Base-by-base conservation (phyloP, 148 eudicot species). In the Vaccinium myrtillus region DNA sequence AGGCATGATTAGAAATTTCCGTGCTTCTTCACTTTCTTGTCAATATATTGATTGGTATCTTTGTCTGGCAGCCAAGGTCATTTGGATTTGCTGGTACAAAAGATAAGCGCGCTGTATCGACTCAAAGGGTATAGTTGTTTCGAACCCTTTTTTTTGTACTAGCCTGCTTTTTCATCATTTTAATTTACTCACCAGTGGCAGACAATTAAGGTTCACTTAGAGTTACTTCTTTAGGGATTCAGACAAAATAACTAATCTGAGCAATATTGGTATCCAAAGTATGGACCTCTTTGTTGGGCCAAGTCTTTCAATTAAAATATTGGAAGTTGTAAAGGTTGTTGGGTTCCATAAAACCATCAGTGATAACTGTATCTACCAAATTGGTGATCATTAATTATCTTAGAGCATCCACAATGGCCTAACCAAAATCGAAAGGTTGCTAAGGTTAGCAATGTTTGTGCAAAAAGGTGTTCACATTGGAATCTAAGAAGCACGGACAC, bases 81-180 rank as follows among this genome's bases (percentile, higher is more conserved):
- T 97, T 97, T 90, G 99, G 99, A 81, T 97, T 97, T 92, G 87
- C 98, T 81, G 98, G 99, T 77, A 97, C 98, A 30, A 95, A 97
- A 89, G 98, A 97, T 90, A 97, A 97, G 91, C 96, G 99, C 13
- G 78, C 98, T 83, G 95, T 97, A 61, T 83, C 99, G 48, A 95
- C 99, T 67, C 99, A 97, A 88, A 91, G 90, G 98, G 99, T 91
- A 88, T 51, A 8, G 83, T 78, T 18, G 14, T 75, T 32, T 80
- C 53, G 15, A 32, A 15, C 32, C 77, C 10, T 15, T 12, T 14
- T 14, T 18, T 63, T 10, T 16, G 46, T 43, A 7, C 48, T 12
- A 21, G n/a, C 67, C 58, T 13, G 6, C 6, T 8, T 46, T 48
- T 25, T 54, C 81, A 27, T 23, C 19, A 53, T 78, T 78, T 78